These are phyloP conservation scores for Cryptosporidium canis DNA, from an alignment of 169 alveolate genomes.

Conservation along the genomic window DNA sequence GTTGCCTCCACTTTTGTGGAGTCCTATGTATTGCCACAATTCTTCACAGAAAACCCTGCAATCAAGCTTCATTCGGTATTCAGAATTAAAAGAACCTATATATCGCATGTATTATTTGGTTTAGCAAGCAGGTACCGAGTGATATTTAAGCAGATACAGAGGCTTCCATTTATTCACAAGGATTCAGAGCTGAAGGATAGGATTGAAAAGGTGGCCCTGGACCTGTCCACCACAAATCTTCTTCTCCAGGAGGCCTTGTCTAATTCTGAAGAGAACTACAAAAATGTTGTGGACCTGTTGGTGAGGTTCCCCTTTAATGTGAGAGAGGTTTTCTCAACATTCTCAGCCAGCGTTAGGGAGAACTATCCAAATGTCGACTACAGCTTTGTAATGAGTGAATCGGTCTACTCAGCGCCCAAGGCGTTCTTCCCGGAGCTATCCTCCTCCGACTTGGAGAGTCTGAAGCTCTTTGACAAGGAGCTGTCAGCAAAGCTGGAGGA, in stretches of 20 bases:
- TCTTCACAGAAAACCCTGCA: constrained; percentile 39
- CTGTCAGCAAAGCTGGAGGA: constrained; percentile 4
- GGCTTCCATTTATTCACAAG: constrained; percentile 27
- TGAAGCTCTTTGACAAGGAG: neutral
- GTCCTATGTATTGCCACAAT: constrained; percentile 42
- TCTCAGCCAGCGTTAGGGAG: constrained; percentile 10
- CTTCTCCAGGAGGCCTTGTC: constrained; percentile 8
- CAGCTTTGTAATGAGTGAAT: constrained; percentile 5
- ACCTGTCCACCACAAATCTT: neutral
- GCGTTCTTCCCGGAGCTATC: constrained; percentile 35
- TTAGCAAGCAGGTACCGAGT: constrained; percentile 42
- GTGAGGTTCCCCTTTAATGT: constrained; percentile 33
- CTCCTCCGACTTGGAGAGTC: neutral
- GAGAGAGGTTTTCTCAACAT: constrained; percentile 14
- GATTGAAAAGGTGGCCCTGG: neutral
- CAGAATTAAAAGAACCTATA: constrained; percentile 5
- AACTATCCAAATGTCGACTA: constrained; percentile 48
- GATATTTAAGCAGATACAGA: constrained; percentile 9
- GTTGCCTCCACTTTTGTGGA: constrained; percentile 25
- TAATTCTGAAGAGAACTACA: constrained; percentile 23
- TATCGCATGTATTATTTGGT: constrained; percentile 46
- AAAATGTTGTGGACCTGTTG: constrained; percentile 7
- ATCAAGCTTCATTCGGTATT: constrained; percentile 17
- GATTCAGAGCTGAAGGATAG: neutral
- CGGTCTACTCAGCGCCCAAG: constrained; percentile 36